A percentile compares a stretch with the other conserved stretches of the same genome.
These are phyloP conservation scores for Salix exigua DNA, from an alignment of 345 rosid species.

Conservation along the genomic window DNA sequence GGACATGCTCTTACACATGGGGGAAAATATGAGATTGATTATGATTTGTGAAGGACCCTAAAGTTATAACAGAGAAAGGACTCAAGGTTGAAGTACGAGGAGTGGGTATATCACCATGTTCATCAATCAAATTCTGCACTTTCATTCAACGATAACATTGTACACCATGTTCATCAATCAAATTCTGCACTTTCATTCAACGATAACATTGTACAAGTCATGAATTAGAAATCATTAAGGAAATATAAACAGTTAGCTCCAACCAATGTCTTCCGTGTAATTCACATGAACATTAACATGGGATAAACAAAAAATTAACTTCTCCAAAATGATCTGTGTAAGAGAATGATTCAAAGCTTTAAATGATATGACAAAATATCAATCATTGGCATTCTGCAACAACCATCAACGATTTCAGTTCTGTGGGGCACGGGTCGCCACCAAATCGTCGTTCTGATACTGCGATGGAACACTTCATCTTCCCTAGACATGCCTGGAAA, in stretches of 20 bases:
- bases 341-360: not conserved
- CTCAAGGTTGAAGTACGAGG: too few relatives aligned
- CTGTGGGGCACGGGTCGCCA: constrained; percentile 47
- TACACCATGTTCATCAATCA: not conserved
- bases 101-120: too few relatives aligned
- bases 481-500: constrained; percentile 53
- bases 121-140: too few relatives aligned
- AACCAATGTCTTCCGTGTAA: not conserved
- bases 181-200: not conserved
- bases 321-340: not conserved
- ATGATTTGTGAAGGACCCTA: too few relatives aligned
- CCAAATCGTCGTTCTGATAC: constrained; percentile 39
- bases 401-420: constrained; percentile 46
- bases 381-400: constrained; percentile 52
- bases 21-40: too few relatives aligned
- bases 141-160: too few relatives aligned
- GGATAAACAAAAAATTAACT: not conserved
- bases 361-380: not conserved
- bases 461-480: constrained; percentile 41
- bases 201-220: not conserved
- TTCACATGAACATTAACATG: too few relatives aligned
- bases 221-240: not conserved
- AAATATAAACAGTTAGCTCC: not conserved
- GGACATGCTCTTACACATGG: too few relatives aligned
- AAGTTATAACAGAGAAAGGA: too few relatives aligned